These are phyloP conservation scores for Rhodamnia argentea DNA, from an alignment of 345 rosid species.

Conservation along the genomic window DNA sequence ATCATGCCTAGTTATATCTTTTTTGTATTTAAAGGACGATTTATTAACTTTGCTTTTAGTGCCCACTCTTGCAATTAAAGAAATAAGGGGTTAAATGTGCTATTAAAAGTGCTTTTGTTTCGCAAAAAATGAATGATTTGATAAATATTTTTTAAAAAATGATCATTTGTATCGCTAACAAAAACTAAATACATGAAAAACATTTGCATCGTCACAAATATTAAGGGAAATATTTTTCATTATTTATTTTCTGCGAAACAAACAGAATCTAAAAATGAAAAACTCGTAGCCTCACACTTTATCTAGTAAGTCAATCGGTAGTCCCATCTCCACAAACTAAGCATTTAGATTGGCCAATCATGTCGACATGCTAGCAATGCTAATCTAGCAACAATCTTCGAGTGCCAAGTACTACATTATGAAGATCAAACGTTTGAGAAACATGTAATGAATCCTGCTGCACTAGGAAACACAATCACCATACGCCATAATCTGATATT, in stretches of 20 bases:
- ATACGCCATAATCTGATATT: background rate
- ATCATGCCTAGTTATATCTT: background rate
- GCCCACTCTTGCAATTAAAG: background rate
- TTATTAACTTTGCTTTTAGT: background rate
- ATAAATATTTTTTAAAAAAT: background rate
- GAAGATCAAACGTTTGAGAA: background rate
- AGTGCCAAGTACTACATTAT: background rate
- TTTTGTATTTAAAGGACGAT: background rate
- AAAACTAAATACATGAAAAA: background rate
- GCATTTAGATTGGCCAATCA: too few relatives aligned
- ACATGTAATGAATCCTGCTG: background rate
- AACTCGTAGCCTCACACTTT: background rate
- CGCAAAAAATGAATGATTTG: too few relatives aligned
- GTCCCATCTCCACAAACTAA: background rate
- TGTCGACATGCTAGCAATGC: background rate
- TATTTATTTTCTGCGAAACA: fast-evolving
- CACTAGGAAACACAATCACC: background rate
- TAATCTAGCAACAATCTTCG: background rate
- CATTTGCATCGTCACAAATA: fast-evolving
- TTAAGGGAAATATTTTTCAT: fast-evolving
- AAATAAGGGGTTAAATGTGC: background rate
- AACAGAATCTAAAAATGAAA: background rate
- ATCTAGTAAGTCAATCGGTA: background rate
- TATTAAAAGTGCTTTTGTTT: background rate
- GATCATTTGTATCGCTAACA: fast-evolving